Evolutionary conservation across 192 early-diverging fungal species (phyloP), one percentile per base, ranked within the genome.

Genomic region (Gryganskiella cystojenkinii): DNA sequence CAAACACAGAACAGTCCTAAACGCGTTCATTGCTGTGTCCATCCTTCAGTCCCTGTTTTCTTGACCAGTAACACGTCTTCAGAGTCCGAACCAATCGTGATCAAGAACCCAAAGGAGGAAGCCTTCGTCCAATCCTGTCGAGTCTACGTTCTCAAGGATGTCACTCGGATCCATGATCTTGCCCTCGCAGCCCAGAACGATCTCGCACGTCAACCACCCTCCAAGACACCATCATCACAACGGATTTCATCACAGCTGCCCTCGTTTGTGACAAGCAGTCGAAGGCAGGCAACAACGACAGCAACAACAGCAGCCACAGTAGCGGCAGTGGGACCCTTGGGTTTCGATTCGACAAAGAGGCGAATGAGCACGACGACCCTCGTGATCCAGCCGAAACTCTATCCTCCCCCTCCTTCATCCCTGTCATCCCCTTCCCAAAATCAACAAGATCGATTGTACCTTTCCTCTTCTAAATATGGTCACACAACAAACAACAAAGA

Each of bases 101-200:
- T 9, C 15, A 0, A 25, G 49, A 45, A 1, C 20, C 20, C 45
- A 19, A 54, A 31, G 30, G 52, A 54, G 17, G 17, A 30, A 54
- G 25, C 51, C 51, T 27, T 53, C 51, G 3, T 3, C 50, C 55
- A 56, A 13, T 28, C 56, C 27, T 65, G 59, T 31, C 66, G 74
- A 11, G 55, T 78, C 25, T 78, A 69, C 44, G 66, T 64, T 6
- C 67, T 78, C 56, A 78, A 78, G 46, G 66, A 78, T 56, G 74
- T 69, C 24, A 69, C 74, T 0, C 56, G 56, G 40, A 78, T 78
- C 46, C 52, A 64, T 3, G 42, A 37, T 5, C 49, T 78, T 17
- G 74, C 61, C 11, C 15, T 57, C 0, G 59, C 55, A 2, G 59
- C 60, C n/a, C 51, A 14, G n/a, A 35, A n/a, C 5, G 56, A 68